Evolutionary conservation across 2,329 filamentous ascomycete species (phyloP).

Genomic region (Leptographium wingfieldii): DNA sequence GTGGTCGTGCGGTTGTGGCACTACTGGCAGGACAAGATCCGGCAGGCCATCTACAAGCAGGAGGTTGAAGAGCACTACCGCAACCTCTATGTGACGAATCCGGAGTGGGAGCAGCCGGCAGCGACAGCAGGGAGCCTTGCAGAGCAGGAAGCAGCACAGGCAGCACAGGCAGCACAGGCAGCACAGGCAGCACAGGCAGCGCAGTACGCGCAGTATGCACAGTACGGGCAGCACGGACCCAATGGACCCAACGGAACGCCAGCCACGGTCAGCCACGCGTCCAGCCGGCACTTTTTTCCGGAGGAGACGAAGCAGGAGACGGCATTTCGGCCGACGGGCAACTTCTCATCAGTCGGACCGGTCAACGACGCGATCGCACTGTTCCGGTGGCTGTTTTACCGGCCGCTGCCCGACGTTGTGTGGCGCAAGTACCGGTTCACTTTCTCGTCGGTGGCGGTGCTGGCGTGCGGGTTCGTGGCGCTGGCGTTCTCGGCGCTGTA

Average conservation of each 20-base stretch:
- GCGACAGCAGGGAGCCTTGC: slow-evolving; percentile 20
- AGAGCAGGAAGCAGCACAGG: not conserved
- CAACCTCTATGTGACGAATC: slow-evolving; percentile 37
- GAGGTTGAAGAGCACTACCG: slow-evolving; percentile 56
- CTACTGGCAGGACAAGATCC: slow-evolving; percentile 85
- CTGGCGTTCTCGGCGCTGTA: slow-evolving; percentile 66
- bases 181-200: not conserved
- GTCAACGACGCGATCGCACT: slow-evolving; percentile 73
- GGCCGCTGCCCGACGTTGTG: slow-evolving; percentile 63
- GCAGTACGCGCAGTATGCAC: not conserved
- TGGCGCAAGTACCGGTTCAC: slow-evolving; percentile 57
- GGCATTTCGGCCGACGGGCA: slow-evolving; percentile 51
- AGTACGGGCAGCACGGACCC: not conserved
- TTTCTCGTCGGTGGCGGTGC: slow-evolving; percentile 67
- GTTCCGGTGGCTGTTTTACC: slow-evolving; percentile 80
- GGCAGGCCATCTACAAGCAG: slow-evolving; percentile 79
- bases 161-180: not conserved
- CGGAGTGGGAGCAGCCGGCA: slow-evolving; percentile 31
- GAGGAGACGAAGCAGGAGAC: slow-evolving; percentile 43
- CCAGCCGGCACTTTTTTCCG: slow-evolving; percentile 63
- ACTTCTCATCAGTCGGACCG: slow-evolving; percentile 60
- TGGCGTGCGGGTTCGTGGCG: slow-evolving; percentile 54
- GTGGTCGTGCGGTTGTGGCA: slow-evolving; percentile 67
- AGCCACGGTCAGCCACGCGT: slow-evolving; percentile 21
- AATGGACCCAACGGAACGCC: not conserved